phyloP scores from a whole-genome alignment of 495 filamentous ascomycete species.

The Pyrenopolyporus hunteri region DNA sequence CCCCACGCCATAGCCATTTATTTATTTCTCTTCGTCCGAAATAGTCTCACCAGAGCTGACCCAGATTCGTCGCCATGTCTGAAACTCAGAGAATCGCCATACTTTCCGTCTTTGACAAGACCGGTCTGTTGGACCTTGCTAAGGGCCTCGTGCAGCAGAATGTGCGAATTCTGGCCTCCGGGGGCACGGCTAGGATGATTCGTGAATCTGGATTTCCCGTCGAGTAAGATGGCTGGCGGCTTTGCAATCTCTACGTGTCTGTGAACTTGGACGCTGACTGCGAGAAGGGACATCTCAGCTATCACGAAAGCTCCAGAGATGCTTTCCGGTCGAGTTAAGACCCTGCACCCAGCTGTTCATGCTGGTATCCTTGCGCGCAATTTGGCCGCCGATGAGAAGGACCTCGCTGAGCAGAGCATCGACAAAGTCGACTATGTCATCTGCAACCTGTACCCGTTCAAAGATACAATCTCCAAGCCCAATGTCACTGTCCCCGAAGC shows the following conservation, averaged over 20 bases:
- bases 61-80: slow-evolving; percentile 42
- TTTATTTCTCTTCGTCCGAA: not conserved
- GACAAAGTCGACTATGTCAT: slow-evolving; percentile 97
- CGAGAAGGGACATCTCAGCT: slow-evolving; percentile 83
- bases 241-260: not conserved
- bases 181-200: slow-evolving; percentile 93
- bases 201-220: slow-evolving; percentile 93
- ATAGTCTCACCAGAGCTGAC: slow-evolving; percentile 5
- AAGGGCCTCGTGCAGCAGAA: slow-evolving; percentile 91
- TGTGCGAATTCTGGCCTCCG: slow-evolving; percentile 90
- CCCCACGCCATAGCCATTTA: too few species aligned
- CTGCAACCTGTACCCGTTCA: slow-evolving; percentile 98
- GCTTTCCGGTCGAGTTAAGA: slow-evolving; percentile 95
- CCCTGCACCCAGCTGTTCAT: slow-evolving; percentile 93
- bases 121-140: slow-evolving; percentile 90
- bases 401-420: slow-evolving; percentile 95
- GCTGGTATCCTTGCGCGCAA: slow-evolving; percentile 91
- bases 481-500: slow-evolving; percentile 96
- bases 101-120: slow-evolving; percentile 98
- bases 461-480: slow-evolving; percentile 94
- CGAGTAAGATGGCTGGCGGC: slow-evolving; percentile 64
- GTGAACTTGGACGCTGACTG: slow-evolving; percentile 16
- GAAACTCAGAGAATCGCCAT: slow-evolving; percentile 70
- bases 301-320: slow-evolving; percentile 99
- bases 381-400: slow-evolving; percentile 91